A percentile compares a stretch with the other conserved stretches of the same genome.
phyloP scores from a whole-genome alignment of 2,329 filamentous ascomycete species.

The Calonectria montana region DNA sequence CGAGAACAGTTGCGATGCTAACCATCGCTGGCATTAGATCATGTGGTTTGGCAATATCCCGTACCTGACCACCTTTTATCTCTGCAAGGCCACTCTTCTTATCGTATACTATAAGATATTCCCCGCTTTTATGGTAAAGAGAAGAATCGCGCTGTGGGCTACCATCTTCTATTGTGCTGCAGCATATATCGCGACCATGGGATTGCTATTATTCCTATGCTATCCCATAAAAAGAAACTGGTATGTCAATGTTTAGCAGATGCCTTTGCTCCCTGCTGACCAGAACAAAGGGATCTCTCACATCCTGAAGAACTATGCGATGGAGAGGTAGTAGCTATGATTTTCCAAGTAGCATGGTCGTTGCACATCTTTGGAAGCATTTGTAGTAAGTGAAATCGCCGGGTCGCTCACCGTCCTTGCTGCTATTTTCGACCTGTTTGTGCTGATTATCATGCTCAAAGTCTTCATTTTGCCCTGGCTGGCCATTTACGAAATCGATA shows the following conservation, averaged over 20 bases:
- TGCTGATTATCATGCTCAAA: background rate
- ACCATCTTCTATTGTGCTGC: background rate
- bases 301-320: background rate
- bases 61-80: background rate
- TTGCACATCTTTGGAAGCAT: background rate
- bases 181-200: background rate
- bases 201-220: background rate
- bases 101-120: background rate
- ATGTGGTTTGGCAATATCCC: background rate
- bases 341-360: background rate
- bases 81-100: background rate
- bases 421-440: too few species aligned
- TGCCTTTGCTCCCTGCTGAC: background rate
- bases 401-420: rapidly evolving
- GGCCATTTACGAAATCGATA: background rate
- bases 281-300: background rate
- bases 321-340: background rate
- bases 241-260: background rate
- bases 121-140: background rate
- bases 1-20: background rate
- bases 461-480: background rate
- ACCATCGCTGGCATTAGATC: background rate
- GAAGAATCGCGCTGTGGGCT: background rate
- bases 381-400: background rate
- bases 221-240: background rate